Evolutionary conservation across 352 stramenopile genomes (phyloP), one percentile per base, ranked within the genome.

Genomic region (Phytopythium cucurbitacearum): DNA sequence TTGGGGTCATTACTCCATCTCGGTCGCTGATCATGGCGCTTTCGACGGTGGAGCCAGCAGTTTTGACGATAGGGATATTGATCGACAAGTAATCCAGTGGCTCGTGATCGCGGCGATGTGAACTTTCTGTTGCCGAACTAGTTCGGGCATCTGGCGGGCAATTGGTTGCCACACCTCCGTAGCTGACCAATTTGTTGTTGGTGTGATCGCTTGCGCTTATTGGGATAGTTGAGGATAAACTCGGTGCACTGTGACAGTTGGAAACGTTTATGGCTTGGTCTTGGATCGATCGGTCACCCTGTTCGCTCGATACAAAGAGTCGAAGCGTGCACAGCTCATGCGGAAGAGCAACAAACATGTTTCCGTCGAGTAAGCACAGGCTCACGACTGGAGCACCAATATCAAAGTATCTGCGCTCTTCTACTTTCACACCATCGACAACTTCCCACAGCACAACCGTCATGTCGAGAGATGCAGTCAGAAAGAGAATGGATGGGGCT

Each of bases 321-420:
- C 21, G 21, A 2, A 75, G 65, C 37, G 56, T 62, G 35, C 69
- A 80, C 16, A 85, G 34, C 36, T 82, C 63, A 6, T 77, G 74
- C 40, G 69, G 51, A 46, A 80, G 56, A 0, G 67, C 71, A 0
- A 69, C 46, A 40, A 83, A 28, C 7, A 40, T 57, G 7, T 65
- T 48, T 7, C 66, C 63, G 1, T 54, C 56, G 9, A 74, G n/a
- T 7, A 79, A 28, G 38, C 62, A 57, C 39, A 77, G 67, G 49
- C 82, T 71, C 7, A 88, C 41, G 4, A 86, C 65, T 3, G 80
- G 72, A 15, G 51, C 55, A 21, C 75, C 71, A 21, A 90, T 57
- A 4, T 90, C 76, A 47, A 88, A 90, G 48, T 86, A 87, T 4
- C 73, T 68, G 4, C 73, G 57, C 48, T 88, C 80, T 1, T 80